phyloP scores from a whole-genome alignment of 139 green algal genomes.

The Tetraselmis striata region DNA sequence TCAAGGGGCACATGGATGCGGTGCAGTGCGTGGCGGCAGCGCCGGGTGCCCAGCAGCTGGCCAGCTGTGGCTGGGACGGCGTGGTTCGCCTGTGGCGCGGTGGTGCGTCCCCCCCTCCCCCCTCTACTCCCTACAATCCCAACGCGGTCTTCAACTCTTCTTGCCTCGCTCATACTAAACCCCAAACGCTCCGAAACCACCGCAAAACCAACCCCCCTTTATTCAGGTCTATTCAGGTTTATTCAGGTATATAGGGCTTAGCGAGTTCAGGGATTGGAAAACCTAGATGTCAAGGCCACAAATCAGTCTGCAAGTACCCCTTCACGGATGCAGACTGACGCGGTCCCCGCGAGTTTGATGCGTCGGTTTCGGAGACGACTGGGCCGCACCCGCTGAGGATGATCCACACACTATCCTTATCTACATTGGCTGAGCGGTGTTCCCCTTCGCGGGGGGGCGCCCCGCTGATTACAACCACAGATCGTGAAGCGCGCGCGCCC shows the following conservation, averaged over 20 bases:
- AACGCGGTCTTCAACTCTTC: too few species aligned
- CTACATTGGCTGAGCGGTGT: not conserved
- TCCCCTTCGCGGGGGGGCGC: too few species aligned
- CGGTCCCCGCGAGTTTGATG: conserved; percentile 20
- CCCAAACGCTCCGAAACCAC: too few species aligned
- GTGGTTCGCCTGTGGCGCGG: conserved; percentile 54
- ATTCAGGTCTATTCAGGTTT: too few species aligned
- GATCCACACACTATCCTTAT: not conserved
- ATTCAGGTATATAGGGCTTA: too few species aligned
- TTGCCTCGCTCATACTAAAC: not conserved
- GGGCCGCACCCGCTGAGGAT: not conserved
- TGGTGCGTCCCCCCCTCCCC: conserved; percentile 10
- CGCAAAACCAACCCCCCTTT: too few species aligned
- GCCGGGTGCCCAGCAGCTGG: conserved; percentile 33
- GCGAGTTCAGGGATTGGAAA: too few species aligned
- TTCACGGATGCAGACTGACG: conserved; percentile 16
- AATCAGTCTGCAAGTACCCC: too few species aligned
- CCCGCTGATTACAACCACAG: too few species aligned
- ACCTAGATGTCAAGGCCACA: too few species aligned
- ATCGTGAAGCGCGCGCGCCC: too few species aligned
- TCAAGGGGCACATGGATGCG: conserved; percentile 49
- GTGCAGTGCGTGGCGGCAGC: conserved; percentile 43
- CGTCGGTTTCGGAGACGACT: not conserved
- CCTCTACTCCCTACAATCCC: not conserved
- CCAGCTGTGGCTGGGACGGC: conserved; percentile 63